Evolutionary conservation across 2,329 filamentous ascomycete species (phyloP), one percentile per base, ranked within the genome.

Genomic region (Paracorniculantispora psalliotae): DNA sequence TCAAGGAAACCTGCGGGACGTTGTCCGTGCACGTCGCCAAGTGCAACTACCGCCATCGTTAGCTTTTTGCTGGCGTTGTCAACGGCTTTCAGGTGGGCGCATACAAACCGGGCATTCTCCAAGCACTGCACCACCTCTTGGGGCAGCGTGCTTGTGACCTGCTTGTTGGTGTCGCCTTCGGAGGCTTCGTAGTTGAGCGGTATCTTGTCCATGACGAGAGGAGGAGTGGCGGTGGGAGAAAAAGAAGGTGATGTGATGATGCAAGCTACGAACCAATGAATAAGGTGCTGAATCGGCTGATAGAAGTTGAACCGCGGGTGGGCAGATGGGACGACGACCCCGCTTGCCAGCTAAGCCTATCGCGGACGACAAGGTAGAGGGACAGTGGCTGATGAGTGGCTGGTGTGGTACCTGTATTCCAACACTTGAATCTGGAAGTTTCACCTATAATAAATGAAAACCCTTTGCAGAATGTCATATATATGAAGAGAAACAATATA

Each of bases 21-120:
- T 94, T 89, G 65, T 89, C 81, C 66, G 86, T 86, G 73, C 90
- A 96, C 59, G 94, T 99, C 67, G 94, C 92, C 56, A 99, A 88
- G 75, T 99, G 94, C 65, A 99, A 91, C 92, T 96, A 68, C 66
- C 15, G 15, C 12, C n/a, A 25, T 15, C 4, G 28, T 57, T 35
- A 57, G 55, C 10, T 2, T 33, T 15, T 25, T 25, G 19, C 2
- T 17, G 13, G 19, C 8, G 21, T 21, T n/a, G 21, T 2, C 19
- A 30, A 19, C 13, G 30, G 46, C 37, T 52, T 61, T 61, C 58
- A 64, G 60, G 59, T 46, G 52, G 62, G 33, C 57, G 77, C 82
- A 67, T 84, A 96, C 92, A 77, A 97, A 99, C 67, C 93, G 88
- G 52, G 93, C 91, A 77, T 97, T 97, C 71, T 96, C 88, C 25